Base-by-base conservation (phyloP, 257 asterid genomes). In the Rubia yunnanensis region DNA sequence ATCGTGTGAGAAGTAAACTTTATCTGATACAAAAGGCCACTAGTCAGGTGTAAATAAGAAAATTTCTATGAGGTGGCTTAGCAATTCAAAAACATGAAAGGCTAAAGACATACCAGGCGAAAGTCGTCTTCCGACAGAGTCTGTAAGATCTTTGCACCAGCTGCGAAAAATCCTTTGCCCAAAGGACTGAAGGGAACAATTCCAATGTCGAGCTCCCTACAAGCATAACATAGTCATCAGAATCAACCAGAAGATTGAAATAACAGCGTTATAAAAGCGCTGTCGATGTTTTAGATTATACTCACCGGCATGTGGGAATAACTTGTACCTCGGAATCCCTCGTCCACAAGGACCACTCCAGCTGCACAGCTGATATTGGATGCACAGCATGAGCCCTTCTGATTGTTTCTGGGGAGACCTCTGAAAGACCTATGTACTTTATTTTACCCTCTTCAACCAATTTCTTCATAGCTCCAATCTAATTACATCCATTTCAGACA, bases 361-460 rank as follows among this genome's bases (percentile, higher is more conserved):
- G 60, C 69, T 73, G 79, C 24, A 77, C 79, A 61, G 72, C 79
- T 30, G 79, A 70, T 55, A 78, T 48, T 15, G 82, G 82, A 67
- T 78, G 79, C 39, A 78, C 72, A 8, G 74, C 71, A 63, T 78
- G 82, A 32, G 82, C 82, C 72, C 82, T 78, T 60, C 79, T 66
- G 49, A 73, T 70, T 66, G 82, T 77, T 17, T 74, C 72, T 10
- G 78, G 65, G 6, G 65, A 69, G 22, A 78, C 78, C 73, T 77
- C 82, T 3, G 82, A 77, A 27, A 77, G 67, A 55, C 82, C 82
- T 53, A 77, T 65, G 24, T 70, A 62, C 56, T 73, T 77, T 15
- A 77, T 36, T 66, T 77, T 77, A 1, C 78, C 81, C 76, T 77
- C 82, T 62, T 77, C 78, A 69, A 77, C 76, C 6, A 73, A 68